Conservation (phyloP, 345 rosid species). For the Rhizophora apiculata region DNA sequence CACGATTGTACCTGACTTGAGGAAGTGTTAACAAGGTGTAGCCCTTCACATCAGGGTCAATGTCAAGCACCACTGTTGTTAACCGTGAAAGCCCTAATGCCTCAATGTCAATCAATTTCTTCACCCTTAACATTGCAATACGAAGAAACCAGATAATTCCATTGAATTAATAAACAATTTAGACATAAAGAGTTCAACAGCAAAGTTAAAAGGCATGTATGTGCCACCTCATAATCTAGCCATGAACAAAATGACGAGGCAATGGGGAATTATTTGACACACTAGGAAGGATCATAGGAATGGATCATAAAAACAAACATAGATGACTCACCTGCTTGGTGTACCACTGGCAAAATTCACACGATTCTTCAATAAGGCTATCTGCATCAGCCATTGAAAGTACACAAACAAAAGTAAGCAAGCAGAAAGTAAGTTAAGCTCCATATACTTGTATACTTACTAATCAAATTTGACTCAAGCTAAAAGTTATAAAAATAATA, state of each 20-base stretch:
- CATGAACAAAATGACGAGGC: neutral
- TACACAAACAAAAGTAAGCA: neutral
- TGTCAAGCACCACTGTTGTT: slow-evolving; percentile 56
- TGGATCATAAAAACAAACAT: neutral
- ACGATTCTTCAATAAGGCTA: slow-evolving; percentile 58
- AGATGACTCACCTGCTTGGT: slow-evolving; percentile 65
- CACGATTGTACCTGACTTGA: slow-evolving; percentile 66
- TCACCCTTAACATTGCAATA: slow-evolving; percentile 42
- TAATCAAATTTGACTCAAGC: neutral
- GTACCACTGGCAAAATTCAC: slow-evolving; percentile 87
- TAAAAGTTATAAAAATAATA: neutral
- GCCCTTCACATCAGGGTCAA: slow-evolving; percentile 66
- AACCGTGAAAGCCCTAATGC: slow-evolving; percentile 76
- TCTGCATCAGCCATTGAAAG: slow-evolving; percentile 39
- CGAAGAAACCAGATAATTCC: neutral
- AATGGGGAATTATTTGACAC: no score
- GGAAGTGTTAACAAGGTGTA: slow-evolving; percentile 79
- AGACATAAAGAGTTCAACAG: neutral
- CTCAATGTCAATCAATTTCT: slow-evolving; percentile 73
- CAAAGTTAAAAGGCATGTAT: neutral
- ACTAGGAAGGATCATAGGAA: neutral
- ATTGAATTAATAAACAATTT: neutral
- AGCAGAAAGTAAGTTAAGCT: neutral
- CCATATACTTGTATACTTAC: neutral
- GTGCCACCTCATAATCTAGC: neutral